Evolutionary conservation across 2,329 filamentous ascomycete species (phyloP).

Genomic region (Colletotrichum sp.): DNA sequence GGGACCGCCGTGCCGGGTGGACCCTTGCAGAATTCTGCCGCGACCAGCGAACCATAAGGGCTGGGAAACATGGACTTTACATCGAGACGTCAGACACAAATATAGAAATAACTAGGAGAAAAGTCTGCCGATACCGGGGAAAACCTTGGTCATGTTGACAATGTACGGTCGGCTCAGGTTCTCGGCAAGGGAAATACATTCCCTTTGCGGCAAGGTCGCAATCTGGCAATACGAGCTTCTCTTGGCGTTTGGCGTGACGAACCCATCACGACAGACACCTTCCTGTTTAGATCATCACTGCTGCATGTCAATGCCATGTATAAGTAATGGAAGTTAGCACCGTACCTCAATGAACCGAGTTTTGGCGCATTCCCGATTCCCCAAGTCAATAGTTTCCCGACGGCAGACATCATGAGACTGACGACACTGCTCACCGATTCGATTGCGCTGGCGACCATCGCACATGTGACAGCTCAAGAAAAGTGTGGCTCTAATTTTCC

Average conservation of each 20-base stretch:
- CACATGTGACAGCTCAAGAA: neutral
- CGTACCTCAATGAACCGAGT: neutral
- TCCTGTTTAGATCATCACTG: neutral
- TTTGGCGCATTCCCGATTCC: neutral
- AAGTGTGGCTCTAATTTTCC: neutral
- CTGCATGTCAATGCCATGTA: neutral
- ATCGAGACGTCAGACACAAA: too few species aligned
- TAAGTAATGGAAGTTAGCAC: neutral
- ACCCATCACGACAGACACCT: conserved; percentile 2
- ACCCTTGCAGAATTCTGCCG: neutral
- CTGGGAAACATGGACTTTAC: neutral
- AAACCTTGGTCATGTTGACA: neutral
- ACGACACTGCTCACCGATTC: neutral
- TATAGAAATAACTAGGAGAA: too few species aligned
- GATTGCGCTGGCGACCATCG: neutral
- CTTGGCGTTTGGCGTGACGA: neutral
- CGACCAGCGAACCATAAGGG: too few species aligned
- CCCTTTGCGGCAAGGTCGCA: neutral
- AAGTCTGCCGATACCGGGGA: too few species aligned
- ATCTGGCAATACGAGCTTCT: neutral
- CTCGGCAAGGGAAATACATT: neutral
- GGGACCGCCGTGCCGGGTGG: too few species aligned
- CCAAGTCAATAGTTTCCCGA: too few species aligned
- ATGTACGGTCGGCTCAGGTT: neutral
- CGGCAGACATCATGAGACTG: neutral